phyloP scores from a whole-genome alignment of 2,329 filamentous ascomycete species.

The Coleophoma eucalyptorum region DNA sequence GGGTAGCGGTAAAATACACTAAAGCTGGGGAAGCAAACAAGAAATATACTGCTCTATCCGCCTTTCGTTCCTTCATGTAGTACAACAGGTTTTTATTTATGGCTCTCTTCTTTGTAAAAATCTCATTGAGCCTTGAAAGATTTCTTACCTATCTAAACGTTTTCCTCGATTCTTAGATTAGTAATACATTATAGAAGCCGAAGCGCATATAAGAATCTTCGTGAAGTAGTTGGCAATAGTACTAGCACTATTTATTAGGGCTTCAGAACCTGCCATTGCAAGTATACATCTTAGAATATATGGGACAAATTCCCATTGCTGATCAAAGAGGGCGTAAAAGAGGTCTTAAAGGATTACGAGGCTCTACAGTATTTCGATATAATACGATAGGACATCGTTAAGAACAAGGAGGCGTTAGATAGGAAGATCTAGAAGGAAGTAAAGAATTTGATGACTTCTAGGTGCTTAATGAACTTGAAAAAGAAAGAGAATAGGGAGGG shows the following conservation, averaged over 20 bases:
- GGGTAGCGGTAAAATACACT: neutral
- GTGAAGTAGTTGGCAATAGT: neutral
- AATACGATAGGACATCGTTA: neutral
- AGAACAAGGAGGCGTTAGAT: neutral
- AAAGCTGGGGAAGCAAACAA: neutral
- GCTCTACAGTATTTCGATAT: neutral
- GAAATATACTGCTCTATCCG: neutral
- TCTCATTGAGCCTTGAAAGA: neutral
- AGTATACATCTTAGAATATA: neutral
- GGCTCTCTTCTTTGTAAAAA: neutral
- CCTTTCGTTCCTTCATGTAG: neutral
- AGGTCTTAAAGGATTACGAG: neutral
- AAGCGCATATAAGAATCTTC: neutral
- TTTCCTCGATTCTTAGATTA: neutral
- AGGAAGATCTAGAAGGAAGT: conserved; percentile 1
- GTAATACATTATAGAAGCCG: neutral
- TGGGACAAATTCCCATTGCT: neutral
- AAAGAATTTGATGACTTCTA: neutral
- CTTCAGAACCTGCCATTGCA: neutral
- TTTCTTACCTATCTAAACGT: neutral
- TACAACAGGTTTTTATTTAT: neutral
- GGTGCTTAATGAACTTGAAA: neutral
- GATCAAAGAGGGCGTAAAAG: neutral
- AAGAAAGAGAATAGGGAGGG: neutral
- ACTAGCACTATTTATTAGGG: neutral